Base-by-base conservation (phyloP, 192 early-diverging fungal genomes). In the Coemansia interrupta region DNA sequence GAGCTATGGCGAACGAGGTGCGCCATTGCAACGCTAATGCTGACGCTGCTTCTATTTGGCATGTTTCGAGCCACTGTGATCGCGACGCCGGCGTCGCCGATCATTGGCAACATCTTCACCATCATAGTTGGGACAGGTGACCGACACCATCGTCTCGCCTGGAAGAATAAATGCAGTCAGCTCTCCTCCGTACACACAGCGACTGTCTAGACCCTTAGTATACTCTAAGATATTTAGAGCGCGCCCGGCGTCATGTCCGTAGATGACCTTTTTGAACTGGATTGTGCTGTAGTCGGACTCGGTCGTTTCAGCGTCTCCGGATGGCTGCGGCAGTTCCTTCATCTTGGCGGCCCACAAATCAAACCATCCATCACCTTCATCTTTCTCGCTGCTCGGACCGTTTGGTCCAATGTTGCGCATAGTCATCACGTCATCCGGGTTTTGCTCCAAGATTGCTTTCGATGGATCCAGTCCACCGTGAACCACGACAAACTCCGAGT, bases 221-320 rank as follows among this genome's bases (percentile, higher is more conserved):
- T 77, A 74, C 0, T 50, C 30, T 57, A 77, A 72, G 14, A 89
- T 48, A 46, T 85, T 78, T 23, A 91, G 62, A 8, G 70, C 76
- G 24, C 86, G 62, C 3, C 80, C 62, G 22, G 89, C 85, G 51
- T 85, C 87, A 66, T 90, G 89, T 0, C 89, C 89, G 66, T 89
- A 90, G 17, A 82, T 81, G 11, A 87, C 58, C 47, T 72, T 66
- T 48, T 62, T 63, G 29, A 54, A 68, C 14, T 60, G 52, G 29
- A 73, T 60, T 36, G 70, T 50, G n/a, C 18, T 47, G 53, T 65
- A 78, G 29, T 62, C 52, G 6, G 47, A 58, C 1, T 53, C 15
- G 0, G 56, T 20, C 2, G 43, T 42, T 10, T 28, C n/a, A 6
- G 58, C 53, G 18, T 36, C 29, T 2, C 58, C 67, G 0, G 84